Percentiles rank a stretch among this genome's conserved stretches.
Conservation (phyloP, 2,329 filamentous ascomycete species). For the Elsinoe ampelina region DNA sequence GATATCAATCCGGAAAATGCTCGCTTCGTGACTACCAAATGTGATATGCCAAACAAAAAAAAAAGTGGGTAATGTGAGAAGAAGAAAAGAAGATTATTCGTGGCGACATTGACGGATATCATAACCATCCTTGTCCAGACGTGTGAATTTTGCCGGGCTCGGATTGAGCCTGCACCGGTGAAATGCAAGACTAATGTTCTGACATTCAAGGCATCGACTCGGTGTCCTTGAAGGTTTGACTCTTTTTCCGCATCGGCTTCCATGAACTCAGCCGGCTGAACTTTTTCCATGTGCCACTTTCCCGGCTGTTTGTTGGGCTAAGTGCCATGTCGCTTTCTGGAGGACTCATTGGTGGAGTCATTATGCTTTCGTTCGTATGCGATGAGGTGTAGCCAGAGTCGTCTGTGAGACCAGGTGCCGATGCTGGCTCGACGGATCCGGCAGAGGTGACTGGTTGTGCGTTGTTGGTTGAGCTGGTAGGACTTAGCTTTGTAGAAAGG, state of each 20-base stretch:
- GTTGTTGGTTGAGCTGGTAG: constrained; percentile 23
- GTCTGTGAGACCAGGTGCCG: constrained; percentile 47
- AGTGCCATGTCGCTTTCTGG: constrained; percentile 38
- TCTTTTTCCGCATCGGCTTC: constrained; percentile 28
- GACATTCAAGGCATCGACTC: constrained; percentile 11
- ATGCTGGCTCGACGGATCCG: constrained; percentile 24
- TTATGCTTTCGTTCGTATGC: constrained; percentile 42
- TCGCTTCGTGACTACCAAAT: constrained; percentile 12
- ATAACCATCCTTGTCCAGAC: constrained; percentile 2
- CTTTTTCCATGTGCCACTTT: constrained; percentile 32
- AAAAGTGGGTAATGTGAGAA: not conserved
- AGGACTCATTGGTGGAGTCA: constrained; percentile 67
- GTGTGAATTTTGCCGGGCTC: constrained; percentile 4
- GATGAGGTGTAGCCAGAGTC: constrained; percentile 56
- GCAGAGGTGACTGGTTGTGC: constrained; percentile 17
- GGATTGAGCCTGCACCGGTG: not conserved
- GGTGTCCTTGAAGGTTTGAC: constrained; percentile 17
- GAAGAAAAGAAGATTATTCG: constrained; percentile 3
- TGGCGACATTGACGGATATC: constrained; percentile 9
- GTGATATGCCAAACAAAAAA: too few relatives aligned
- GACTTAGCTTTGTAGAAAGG: constrained; percentile 26
- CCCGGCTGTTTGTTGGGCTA: constrained; percentile 19
- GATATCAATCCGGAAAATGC: not conserved
- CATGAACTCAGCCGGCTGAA: constrained; percentile 29
- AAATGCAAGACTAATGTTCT: not conserved